Percentiles rank a stretch among this genome's conserved stretches.
Evolutionary conservation across 2,329 filamentous ascomycete species (phyloP).

Genomic region (Pestalotiopsis sp.): DNA sequence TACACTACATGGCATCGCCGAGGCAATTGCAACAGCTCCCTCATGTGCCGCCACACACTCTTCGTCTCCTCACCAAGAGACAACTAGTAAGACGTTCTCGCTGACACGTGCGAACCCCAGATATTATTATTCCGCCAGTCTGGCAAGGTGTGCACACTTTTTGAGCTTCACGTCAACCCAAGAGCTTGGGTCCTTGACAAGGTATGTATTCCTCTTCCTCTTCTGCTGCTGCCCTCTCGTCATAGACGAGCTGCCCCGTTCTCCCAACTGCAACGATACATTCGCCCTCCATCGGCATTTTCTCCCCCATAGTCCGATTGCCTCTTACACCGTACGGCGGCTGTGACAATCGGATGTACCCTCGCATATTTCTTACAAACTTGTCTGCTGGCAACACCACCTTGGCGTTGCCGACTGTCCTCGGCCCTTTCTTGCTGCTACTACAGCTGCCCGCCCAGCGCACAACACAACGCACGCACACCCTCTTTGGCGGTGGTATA

Average conservation of each 20-base stretch:
- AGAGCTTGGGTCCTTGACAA: constrained; percentile 17
- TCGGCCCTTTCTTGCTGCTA: constrained; percentile 34
- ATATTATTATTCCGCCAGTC: constrained; percentile 1
- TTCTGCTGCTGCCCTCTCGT: constrained; percentile 16
- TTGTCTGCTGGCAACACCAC: constrained; percentile 31
- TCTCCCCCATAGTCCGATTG: constrained; percentile 9
- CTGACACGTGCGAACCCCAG: background rate
- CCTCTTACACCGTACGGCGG: constrained; percentile 27
- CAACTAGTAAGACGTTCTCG: constrained; percentile 20
- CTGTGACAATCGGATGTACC: constrained; percentile 32
- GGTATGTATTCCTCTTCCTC: constrained; percentile 28
- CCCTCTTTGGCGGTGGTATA: constrained; percentile 22
- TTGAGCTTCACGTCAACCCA: constrained; percentile 7
- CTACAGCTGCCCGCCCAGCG: constrained; percentile 32
- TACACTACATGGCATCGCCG: constrained; percentile 21
- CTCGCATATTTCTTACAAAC: constrained; percentile 32
- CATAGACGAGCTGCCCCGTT: constrained; percentile 22
- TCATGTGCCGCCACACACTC: background rate
- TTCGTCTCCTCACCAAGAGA: background rate
- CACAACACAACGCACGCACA: constrained; percentile 31
- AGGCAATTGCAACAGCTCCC: background rate
- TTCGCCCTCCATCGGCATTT: constrained; percentile 32
- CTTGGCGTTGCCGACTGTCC: constrained; percentile 28
- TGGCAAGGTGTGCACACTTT: constrained; percentile 14
- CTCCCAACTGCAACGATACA: constrained; percentile 37